phyloP scores from a whole-genome alignment of 2,329 filamentous ascomycete genomes.

The Colletotrichum scovillei region DNA sequence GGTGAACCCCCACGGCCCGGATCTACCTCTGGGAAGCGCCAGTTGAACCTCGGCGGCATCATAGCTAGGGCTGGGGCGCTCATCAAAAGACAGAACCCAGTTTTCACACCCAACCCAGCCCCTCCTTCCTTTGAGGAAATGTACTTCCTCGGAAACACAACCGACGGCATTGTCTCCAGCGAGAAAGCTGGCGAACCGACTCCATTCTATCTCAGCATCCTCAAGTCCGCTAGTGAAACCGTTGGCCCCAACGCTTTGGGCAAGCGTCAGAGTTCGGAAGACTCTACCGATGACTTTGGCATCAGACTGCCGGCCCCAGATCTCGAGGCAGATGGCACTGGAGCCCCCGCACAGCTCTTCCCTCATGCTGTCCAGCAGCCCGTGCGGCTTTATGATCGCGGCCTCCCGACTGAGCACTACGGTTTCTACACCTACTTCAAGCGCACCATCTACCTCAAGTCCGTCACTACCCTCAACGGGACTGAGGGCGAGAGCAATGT shows the following conservation, averaged over 20 bases:
- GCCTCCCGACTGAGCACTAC: slow-evolving; percentile 84
- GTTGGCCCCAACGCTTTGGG: slow-evolving; percentile 42
- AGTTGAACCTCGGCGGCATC: slow-evolving; percentile 16
- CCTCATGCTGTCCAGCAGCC: slow-evolving; percentile 80
- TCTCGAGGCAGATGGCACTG: slow-evolving; percentile 75
- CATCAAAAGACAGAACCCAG: slow-evolving; percentile 38
- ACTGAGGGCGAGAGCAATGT: slow-evolving; percentile 52
- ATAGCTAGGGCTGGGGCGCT: slow-evolving; percentile 33
- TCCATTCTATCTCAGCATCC: slow-evolving; percentile 86
- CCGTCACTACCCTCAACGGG: slow-evolving; percentile 59
- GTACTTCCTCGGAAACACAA: slow-evolving; percentile 86
- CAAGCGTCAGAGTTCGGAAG: slow-evolving; percentile 43
- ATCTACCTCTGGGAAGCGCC: slow-evolving; percentile 19
- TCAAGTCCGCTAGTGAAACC: slow-evolving; percentile 58
- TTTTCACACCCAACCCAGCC: slow-evolving; percentile 63
- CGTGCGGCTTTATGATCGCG: slow-evolving; percentile 86
- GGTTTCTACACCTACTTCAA: slow-evolving; percentile 95
- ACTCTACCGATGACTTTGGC: slow-evolving; percentile 20
- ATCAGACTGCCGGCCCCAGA: slow-evolving; percentile 70
- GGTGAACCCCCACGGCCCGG: slow-evolving; percentile 45
- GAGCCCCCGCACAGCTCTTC: slow-evolving; percentile 77
- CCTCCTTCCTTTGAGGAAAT: slow-evolving; percentile 77
- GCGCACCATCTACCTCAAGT: slow-evolving; percentile 84
- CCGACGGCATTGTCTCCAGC: slow-evolving; percentile 74
- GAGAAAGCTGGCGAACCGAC: slow-evolving; percentile 87